Conservation (phyloP, 1,284 basidiomycete genomes). For the Marasmius tenuissimus region DNA sequence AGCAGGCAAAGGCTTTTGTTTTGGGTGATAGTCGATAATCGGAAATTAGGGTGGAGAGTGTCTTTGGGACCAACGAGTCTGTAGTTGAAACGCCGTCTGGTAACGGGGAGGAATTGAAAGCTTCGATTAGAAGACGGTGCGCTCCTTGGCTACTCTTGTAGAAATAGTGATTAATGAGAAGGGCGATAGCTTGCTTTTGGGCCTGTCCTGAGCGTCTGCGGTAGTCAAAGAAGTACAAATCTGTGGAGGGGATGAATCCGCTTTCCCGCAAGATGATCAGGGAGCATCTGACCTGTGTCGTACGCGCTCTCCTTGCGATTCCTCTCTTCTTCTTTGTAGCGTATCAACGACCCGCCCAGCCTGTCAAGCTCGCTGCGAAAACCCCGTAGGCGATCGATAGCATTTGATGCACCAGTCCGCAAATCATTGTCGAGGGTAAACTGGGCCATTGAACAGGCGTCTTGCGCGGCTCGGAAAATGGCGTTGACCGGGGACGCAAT, state of each 20-base stretch:
- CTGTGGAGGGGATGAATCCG: background rate
- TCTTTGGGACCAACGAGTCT: background rate
- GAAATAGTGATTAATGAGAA: background rate
- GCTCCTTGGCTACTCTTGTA: background rate
- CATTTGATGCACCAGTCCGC: background rate
- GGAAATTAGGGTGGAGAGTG: background rate
- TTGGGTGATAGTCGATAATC: background rate
- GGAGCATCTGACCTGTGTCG: background rate
- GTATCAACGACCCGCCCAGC: background rate
- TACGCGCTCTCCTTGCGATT: background rate
- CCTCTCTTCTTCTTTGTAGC: background rate
- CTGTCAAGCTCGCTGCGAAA: background rate
- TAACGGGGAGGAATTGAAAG: background rate
- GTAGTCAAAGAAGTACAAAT: background rate
- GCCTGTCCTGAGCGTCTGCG: background rate
- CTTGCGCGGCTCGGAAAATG: background rate
- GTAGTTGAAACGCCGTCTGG: background rate
- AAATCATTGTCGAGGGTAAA: background rate
- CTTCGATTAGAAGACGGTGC: background rate
- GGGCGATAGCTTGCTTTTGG: background rate
- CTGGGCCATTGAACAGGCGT: background rate
- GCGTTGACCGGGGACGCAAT: background rate
- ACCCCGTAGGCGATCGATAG: background rate
- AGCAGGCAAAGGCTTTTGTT: background rate
- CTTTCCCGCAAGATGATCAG: background rate